Base-by-base conservation (phyloP, 2,329 filamentous ascomycete species). In the Dactylellina cionopaga region DNA sequence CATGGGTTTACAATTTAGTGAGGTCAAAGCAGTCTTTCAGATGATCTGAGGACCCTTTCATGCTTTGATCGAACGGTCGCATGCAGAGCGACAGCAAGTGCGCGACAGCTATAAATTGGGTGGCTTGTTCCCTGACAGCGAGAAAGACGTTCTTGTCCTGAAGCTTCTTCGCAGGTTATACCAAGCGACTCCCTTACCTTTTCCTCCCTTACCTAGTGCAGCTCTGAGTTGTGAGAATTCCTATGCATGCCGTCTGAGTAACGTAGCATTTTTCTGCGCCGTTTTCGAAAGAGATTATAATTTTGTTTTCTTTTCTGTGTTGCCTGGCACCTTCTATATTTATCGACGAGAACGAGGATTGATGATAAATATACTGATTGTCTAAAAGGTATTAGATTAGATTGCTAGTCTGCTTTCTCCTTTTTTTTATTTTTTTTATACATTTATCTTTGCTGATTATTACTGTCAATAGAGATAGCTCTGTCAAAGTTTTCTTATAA, bases 211-310 rank as follows among this genome's bases (percentile, higher is more conserved):
- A 55, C 51, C 17, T 55, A 17, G 51, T 29, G 11, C 29, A 33
- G 17, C 33, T 39, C 22, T 55, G 5, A n/a, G n/a, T n/a, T n/a
- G n/a, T n/a, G n/a, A n/a, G 44, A 24, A 33, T 24, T 25, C 29
- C n/a, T 31, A 39, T 35, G 29, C 49, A 13, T 19, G 9, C 7
- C 7, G 2, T 19, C 39, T 41, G 51, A 22, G 51, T 55, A 55
- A 55, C 51, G 51, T 55, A 33, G 41, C 33, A 55, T 55, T 55
- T 39, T 55, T 55, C 29, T 13, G 43, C 3, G 4, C 43, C 43
- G 43, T 15, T 41, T 41, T 41, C 37, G 37, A 41, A 15, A 41
- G 15, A 19, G 49, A 25, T 37, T 56, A 19, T 11, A 35, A 13
- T 35, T 43, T 15, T 15, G 10, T 46, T 35, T 46, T 46, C 9